These are phyloP conservation scores for Xerocomus spinulosus DNA, from an alignment of 768 basidiomycete genomes.

Conservation along the genomic window DNA sequence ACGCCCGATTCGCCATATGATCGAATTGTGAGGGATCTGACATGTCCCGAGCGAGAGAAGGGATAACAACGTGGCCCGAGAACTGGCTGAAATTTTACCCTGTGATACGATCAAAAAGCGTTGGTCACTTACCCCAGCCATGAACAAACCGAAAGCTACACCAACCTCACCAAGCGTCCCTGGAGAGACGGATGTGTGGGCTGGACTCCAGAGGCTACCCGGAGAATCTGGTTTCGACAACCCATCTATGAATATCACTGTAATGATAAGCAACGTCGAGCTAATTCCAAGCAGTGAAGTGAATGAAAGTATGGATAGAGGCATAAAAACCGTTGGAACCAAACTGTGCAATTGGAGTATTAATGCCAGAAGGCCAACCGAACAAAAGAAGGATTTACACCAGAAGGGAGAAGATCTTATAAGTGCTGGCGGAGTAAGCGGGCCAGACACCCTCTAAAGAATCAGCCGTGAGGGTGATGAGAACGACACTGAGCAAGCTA, in stretches of 20 bases:
- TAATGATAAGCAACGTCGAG: slow-evolving; percentile 69
- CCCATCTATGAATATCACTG: slow-evolving; percentile 81
- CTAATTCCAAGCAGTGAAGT: slow-evolving; percentile 83
- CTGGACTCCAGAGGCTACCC: slow-evolving; percentile 77
- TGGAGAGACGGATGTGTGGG: slow-evolving; percentile 58
- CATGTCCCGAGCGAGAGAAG: slow-evolving; percentile 90
- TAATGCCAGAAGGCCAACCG: neutral
- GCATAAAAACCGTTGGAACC: slow-evolving; percentile 81
- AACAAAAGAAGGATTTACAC: slow-evolving; percentile 45
- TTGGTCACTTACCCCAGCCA: slow-evolving; percentile 68
- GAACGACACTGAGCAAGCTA: slow-evolving; percentile 56
- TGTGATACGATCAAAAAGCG: neutral
- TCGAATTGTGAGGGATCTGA: slow-evolving; percentile 73
- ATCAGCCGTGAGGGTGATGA: slow-evolving; percentile 89
- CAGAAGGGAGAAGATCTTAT: slow-evolving; percentile 69
- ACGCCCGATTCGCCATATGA: slow-evolving; percentile 80
- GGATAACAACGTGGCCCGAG: slow-evolving; percentile 89
- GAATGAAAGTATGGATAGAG: slow-evolving; percentile 80
- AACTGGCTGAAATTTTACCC: slow-evolving; percentile 44
- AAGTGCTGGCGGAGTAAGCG: slow-evolving; percentile 57
- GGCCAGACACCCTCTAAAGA: slow-evolving; percentile 75
- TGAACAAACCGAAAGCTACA: slow-evolving; percentile 82
- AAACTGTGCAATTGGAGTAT: slow-evolving; percentile 43
- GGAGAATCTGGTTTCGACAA: slow-evolving; percentile 65
- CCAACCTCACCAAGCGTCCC: slow-evolving; percentile 57